These are phyloP conservation scores for Trypanosoma caninum DNA, from an alignment of 208 protist species.

Conservation along the genomic window DNA sequence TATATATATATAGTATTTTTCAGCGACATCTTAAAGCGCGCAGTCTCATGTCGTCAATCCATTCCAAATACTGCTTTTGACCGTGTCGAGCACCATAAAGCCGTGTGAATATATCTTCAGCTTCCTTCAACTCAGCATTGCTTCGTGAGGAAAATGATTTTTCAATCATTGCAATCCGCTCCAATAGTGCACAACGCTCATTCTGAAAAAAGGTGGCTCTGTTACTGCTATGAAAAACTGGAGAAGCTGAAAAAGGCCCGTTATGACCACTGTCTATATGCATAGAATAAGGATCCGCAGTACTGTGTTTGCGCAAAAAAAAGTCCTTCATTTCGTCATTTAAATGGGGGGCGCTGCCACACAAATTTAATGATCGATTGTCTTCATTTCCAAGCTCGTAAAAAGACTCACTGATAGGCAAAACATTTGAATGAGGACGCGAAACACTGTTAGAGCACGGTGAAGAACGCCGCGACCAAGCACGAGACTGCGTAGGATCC, in stretches of 20 bases:
- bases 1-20: conserved; percentile 8
- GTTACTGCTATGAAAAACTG: background rate
- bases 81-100: conserved; percentile 44
- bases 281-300: no score
- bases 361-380: background rate
- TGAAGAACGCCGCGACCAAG: background rate
- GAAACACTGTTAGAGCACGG: background rate
- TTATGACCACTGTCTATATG: background rate
- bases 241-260: background rate
- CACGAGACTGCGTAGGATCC: background rate
- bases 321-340: background rate
- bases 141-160: conserved; percentile 19
- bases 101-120: conserved; percentile 41
- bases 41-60: conserved; percentile 49
- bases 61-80: conserved; percentile 40
- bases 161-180: conserved; percentile 33
- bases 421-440: background rate
- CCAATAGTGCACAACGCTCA: conserved; percentile 31
- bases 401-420: background rate
- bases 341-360: background rate
- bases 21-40: conserved; percentile 24
- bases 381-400: background rate
- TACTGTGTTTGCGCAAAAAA: no score
- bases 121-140: conserved; percentile 28
- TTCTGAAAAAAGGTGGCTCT: background rate